phyloP scores from a whole-genome alignment of 176 grass and related monocot species.

The Carex scoparia region DNA sequence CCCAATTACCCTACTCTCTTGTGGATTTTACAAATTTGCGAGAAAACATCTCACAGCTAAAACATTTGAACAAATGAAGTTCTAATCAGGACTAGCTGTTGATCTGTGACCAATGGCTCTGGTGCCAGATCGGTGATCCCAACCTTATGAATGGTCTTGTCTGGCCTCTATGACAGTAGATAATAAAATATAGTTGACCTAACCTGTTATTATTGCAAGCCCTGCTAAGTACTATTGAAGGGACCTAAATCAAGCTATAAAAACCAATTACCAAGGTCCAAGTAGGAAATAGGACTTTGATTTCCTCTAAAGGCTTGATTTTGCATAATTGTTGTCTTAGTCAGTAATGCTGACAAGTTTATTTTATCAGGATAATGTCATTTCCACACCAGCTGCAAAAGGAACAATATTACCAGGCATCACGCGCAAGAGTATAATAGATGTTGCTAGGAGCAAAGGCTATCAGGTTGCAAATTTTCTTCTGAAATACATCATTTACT shows the following conservation, averaged over 20 bases:
- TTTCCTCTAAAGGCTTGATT: neutral
- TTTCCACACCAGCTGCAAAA: slow-evolving; percentile 69
- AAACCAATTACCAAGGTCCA: neutral
- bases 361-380: slow-evolving; percentile 59
- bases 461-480: slow-evolving; percentile 53
- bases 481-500: neutral
- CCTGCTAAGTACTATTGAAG: neutral
- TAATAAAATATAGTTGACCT: neutral
- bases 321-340: neutral
- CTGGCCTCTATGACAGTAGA: neutral
- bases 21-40: neutral
- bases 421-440: slow-evolving; percentile 98
- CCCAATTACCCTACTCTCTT: neutral
- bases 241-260: neutral
- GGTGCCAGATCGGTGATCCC: neutral
- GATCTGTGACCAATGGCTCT: neutral
- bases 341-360: slow-evolving; percentile 3
- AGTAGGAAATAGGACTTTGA: neutral
- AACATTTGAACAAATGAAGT: neutral
- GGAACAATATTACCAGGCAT: slow-evolving; percentile 98
- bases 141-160: neutral
- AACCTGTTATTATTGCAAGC: neutral
- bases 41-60: neutral
- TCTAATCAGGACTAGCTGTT: neutral
- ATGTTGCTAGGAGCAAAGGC: slow-evolving; percentile 65